Conservation (phyloP, 1,284 basidiomycete genomes). For the Golubevia sp. region DNA sequence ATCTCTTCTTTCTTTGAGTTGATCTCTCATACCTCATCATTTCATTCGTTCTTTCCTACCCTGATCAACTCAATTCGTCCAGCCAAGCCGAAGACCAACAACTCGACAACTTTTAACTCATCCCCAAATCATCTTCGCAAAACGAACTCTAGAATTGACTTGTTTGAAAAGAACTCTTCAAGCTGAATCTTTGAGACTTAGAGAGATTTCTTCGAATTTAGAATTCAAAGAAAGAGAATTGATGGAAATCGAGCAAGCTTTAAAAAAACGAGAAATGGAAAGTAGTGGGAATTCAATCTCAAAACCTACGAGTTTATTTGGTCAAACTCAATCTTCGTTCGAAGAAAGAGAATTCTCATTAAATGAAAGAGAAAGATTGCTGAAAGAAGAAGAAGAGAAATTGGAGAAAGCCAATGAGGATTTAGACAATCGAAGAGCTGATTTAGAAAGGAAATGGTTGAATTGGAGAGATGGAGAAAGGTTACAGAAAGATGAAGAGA, state of each 20-base stretch:
- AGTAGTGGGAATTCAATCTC: background rate
- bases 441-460: slow-evolving; percentile 5
- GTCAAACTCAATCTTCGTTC: background rate
- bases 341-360: slow-evolving; percentile 3
- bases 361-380: slow-evolving; percentile 1
- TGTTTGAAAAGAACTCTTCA: too few species aligned
- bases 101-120: slow-evolving; percentile 25
- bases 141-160: too few species aligned
- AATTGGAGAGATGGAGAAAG: slow-evolving; percentile 2
- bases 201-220: background rate
- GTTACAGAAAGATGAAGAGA: slow-evolving; percentile 6
- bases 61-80: too few species aligned
- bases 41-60: too few species aligned
- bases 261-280: background rate
- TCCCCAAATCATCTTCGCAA: slow-evolving; percentile 17
- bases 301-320: background rate
- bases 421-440: background rate
- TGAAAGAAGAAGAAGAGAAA: slow-evolving; percentile 1
- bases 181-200: too few species aligned
- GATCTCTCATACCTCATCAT: too few species aligned
- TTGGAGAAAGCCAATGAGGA: background rate
- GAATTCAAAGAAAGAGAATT: background rate
- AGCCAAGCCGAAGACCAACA: slow-evolving; percentile 25
- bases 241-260: background rate
- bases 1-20: too few species aligned